phyloP scores from a whole-genome alignment of 1,284 basidiomycete genomes.

The Ceratobasidium sp. region DNA sequence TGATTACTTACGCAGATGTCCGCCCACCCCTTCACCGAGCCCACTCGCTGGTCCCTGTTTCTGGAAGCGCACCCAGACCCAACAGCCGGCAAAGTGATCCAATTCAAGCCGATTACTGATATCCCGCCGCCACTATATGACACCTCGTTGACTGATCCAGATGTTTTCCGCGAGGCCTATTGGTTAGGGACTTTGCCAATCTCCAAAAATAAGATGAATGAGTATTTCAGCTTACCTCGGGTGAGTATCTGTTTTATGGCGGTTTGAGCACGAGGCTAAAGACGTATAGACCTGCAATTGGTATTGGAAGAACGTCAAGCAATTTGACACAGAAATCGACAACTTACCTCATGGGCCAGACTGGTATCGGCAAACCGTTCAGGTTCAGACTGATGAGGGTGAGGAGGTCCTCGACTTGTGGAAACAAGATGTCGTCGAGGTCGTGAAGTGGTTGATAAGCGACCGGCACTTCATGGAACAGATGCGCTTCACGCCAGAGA shows the following conservation, averaged over 20 bases:
- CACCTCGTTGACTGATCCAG: not conserved
- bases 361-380: slow-evolving; percentile 53
- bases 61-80: not conserved
- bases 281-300: not conserved
- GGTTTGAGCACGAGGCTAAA: not conserved
- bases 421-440: slow-evolving; percentile 54
- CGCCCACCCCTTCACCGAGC: not conserved
- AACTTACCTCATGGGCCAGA: slow-evolving; percentile 51
- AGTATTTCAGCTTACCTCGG: not conserved
- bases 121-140: not conserved
- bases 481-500: slow-evolving; percentile 37
- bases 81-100: not conserved
- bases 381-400: slow-evolving; percentile 51
- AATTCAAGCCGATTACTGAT: not conserved
- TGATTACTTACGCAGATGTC: not conserved
- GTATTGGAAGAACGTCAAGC: slow-evolving; percentile 48
- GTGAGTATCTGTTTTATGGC: not conserved
- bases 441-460: slow-evolving; percentile 52
- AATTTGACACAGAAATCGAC: slow-evolving; percentile 51
- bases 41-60: not conserved
- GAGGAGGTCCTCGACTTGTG: slow-evolving; percentile 55
- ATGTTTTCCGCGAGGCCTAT: not conserved
- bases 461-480: slow-evolving; percentile 37
- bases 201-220: not conserved
- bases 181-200: not conserved